These are phyloP conservation scores for Ogataea dorogensis DNA, from an alignment of 805 yeast genomes.

Conservation along the genomic window DNA sequence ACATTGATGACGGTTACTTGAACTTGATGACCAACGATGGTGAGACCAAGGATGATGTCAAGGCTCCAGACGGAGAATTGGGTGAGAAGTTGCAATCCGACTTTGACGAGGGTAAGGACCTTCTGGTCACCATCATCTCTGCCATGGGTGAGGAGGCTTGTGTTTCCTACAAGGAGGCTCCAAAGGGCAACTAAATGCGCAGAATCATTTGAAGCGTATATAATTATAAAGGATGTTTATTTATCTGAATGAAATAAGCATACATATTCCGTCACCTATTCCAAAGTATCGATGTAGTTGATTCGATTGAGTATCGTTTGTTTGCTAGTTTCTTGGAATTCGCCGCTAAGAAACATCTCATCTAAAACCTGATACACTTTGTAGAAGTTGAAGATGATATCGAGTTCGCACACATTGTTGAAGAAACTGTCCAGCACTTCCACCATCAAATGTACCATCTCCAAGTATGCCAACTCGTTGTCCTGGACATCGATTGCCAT, in stretches of 20 bases:
- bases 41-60: slow-evolving; percentile 98
- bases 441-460: slow-evolving; percentile 82
- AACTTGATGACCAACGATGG: slow-evolving; percentile 96
- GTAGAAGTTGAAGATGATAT: slow-evolving; percentile 87
- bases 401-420: slow-evolving; percentile 90
- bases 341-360: slow-evolving; percentile 88
- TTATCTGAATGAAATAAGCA: slow-evolving; percentile 12
- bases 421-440: slow-evolving; percentile 85
- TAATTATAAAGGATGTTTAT: slow-evolving; percentile 20
- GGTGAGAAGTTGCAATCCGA: slow-evolving; percentile 91
- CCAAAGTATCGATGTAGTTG: slow-evolving; percentile 60
- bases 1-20: slow-evolving; percentile 97
- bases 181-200: slow-evolving; percentile 49
- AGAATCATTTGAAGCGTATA: slow-evolving; percentile 13
- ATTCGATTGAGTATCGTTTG: slow-evolving; percentile 62
- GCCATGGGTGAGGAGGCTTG: slow-evolving; percentile 99
- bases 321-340: slow-evolving; percentile 82
- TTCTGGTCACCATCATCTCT: slow-evolving; percentile 91
- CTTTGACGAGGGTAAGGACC: slow-evolving; percentile 97
- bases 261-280: slow-evolving; percentile 32
- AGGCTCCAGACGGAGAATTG: slow-evolving; percentile 96
- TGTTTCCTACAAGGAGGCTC: slow-evolving; percentile 97
- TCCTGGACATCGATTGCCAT: slow-evolving; percentile 76
- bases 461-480: slow-evolving; percentile 79
- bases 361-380: slow-evolving; percentile 80